Evolutionary conservation across 2,329 filamentous ascomycete genomes (phyloP).

Genomic region (Botrytis byssoidea): DNA sequence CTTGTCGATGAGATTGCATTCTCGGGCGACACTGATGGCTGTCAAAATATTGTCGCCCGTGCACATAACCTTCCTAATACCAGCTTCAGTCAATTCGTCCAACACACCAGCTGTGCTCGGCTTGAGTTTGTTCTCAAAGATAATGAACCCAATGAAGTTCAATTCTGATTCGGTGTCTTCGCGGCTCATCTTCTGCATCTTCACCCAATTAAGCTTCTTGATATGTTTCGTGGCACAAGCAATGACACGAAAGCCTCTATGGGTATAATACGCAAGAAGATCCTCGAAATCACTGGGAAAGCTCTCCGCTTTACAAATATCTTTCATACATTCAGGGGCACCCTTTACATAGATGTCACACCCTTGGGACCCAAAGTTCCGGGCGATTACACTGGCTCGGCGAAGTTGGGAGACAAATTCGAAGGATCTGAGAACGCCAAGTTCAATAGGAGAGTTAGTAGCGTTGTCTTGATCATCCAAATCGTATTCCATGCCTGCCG

Average conservation of each 20-base stretch:
- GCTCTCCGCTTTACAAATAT: constrained; percentile 81
- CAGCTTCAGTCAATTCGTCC: constrained; percentile 75
- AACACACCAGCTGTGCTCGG: constrained; percentile 79
- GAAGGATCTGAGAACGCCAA: constrained; percentile 87
- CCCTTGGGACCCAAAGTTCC: constrained; percentile 80
- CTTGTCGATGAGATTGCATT: constrained; percentile 79
- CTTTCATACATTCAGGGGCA: constrained; percentile 92
- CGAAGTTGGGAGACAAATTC: constrained; percentile 94
- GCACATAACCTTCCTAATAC: constrained; percentile 91
- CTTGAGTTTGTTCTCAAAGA: constrained; percentile 98
- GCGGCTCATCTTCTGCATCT: constrained; percentile 90
- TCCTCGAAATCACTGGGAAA: constrained; percentile 91
- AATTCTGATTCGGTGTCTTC: constrained; percentile 79
- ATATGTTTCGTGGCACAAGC: constrained; percentile 90
- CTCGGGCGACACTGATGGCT: constrained; percentile 89
- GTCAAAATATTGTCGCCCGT: constrained; percentile 98
- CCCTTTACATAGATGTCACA: constrained; percentile 93
- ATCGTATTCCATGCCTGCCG: constrained; percentile 58
- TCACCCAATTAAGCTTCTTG: constrained; percentile 85
- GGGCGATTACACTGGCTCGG: constrained; percentile 87
- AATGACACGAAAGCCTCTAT: constrained; percentile 94
- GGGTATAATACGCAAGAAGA: constrained; percentile 84
- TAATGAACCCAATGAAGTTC: constrained; percentile 91
- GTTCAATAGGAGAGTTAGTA: constrained; percentile 60
- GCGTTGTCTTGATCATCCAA: constrained; percentile 47